Evolutionary conservation across 495 filamentous ascomycete species (phyloP).

Genomic region (Annulohypoxylon bovei): DNA sequence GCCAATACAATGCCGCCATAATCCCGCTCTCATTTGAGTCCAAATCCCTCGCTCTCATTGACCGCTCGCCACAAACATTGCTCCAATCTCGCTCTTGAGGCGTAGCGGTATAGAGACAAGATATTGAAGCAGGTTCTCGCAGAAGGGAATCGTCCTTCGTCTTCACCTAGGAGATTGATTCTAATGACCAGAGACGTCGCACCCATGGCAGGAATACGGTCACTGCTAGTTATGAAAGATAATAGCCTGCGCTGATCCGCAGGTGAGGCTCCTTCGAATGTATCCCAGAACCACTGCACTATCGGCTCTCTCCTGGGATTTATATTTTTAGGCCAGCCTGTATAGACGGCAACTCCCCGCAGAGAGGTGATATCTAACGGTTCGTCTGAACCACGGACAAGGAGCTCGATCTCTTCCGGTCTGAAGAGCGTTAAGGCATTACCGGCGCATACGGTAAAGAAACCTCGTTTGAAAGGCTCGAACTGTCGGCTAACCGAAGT

Average conservation of each 20-base stretch:
- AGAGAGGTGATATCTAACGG: constrained; percentile 80
- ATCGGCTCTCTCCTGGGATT: constrained; percentile 64
- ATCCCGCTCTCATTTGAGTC: constrained; percentile 71
- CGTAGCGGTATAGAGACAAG: constrained; percentile 79
- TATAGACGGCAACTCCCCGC: constrained; percentile 81
- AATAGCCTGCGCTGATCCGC: constrained; percentile 79
- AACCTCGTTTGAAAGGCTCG: constrained; percentile 94
- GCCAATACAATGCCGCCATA: constrained; percentile 28
- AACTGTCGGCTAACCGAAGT: constrained; percentile 83
- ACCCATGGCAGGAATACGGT: constrained; percentile 91
- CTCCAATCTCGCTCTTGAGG: constrained; percentile 70
- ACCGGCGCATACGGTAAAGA: constrained; percentile 91
- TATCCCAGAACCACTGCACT: constrained; percentile 89
- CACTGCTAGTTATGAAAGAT: constrained; percentile 92
- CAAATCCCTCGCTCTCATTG: constrained; percentile 91
- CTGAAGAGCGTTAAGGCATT: constrained; percentile 90
- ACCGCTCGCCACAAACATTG: constrained; percentile 85
- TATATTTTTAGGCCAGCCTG: constrained; percentile 71
- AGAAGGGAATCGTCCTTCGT: constrained; percentile 78
- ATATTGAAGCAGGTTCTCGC: constrained; percentile 94
- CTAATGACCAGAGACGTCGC: constrained; percentile 82
- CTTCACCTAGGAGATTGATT: constrained; percentile 78
- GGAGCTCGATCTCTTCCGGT: constrained; percentile 93
- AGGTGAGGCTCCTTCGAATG: constrained; percentile 72
- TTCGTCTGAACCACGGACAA: constrained; percentile 90